Evolutionary conservation across 495 filamentous ascomycete species (phyloP), one percentile per base, ranked within the genome.

Genomic region (Penicillium silybi): DNA sequence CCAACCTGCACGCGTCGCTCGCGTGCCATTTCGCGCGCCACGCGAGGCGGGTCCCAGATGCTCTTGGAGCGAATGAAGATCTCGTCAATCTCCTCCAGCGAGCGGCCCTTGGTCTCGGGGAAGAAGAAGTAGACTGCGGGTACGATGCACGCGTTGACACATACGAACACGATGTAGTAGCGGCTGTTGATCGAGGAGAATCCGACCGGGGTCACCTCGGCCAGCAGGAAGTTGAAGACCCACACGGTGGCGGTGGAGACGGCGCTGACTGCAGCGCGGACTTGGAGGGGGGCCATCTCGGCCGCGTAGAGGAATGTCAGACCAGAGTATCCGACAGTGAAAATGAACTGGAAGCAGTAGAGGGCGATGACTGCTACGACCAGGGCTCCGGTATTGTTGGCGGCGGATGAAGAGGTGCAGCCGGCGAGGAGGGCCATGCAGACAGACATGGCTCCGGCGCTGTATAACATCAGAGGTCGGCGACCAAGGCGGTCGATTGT

Each of bases 11-110:
- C 46, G 44, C 44, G 26, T 8, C 29, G 29, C 29, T 32, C 29
- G 10, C 11, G 29, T 1, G 61, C 64, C 54, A 70, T 40, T 2
- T 41, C 38, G 8, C 60, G 39, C 1, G 65, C 67, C 34, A 71
- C 44, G 1, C 53, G 48, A 1, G 63, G 60, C 29, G 66, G 61
- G 46, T 69, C 68, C 15, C 67, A 62, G 19, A 66, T 58, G 26
- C 18, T 58, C 20, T 59, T 61, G 17, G 66, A 69, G 52, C 59
- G 66, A 18, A 62, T 42, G 48, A 87, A 87, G 61, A 86, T 85
- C 54, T 88, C 78, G 59, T 89, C 86, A 47, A 90, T 88, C 64
- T 89, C 86, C 57, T 90, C 86, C 8, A 90, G 75, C 5, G 82
- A 81, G 22, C 85, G 77, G 4, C 67, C 67, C 10, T 80, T 75